Conservation (phyloP, 1,139 yeast species). For the Candida mesenterica region DNA sequence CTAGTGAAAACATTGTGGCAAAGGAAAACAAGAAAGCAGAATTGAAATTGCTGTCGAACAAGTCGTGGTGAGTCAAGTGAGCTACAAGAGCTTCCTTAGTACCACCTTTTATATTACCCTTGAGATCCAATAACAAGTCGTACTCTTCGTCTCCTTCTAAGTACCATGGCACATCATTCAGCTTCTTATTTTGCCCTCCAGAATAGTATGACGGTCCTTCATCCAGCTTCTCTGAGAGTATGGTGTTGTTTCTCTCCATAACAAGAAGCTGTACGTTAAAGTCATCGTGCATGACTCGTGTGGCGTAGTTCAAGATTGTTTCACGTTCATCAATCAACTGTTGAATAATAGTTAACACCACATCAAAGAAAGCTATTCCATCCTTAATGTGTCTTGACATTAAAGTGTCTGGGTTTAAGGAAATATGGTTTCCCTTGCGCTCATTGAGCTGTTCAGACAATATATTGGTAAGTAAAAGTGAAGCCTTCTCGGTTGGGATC, state of each 20-base stretch:
- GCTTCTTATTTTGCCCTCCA: conserved; percentile 32
- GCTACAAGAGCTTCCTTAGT: conserved; percentile 78
- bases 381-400: conserved; percentile 46
- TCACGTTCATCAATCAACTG: conserved; percentile 71
- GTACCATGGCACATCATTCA: conserved; percentile 69
- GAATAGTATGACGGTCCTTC: conserved; percentile 38
- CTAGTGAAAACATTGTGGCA: conserved; percentile 70
- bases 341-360: conserved; percentile 46
- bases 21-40: conserved; percentile 73
- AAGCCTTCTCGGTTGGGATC: conserved; percentile 50
- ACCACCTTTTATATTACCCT: conserved; percentile 83
- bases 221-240: conserved; percentile 36
- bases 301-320: conserved; percentile 65
- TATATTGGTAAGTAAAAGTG: conserved; percentile 45
- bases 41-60: conserved; percentile 66
- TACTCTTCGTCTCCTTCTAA: conserved; percentile 75
- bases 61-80: conserved; percentile 77
- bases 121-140: conserved; percentile 68
- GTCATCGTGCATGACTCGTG: conserved; percentile 75
- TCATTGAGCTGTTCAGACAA: conserved; percentile 43
- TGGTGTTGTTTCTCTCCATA: conserved; percentile 61
- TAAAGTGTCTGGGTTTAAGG: conserved; percentile 48
- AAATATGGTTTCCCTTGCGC: conserved; percentile 44
- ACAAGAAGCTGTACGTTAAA: conserved; percentile 60
- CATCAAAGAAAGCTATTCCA: conserved; percentile 43